Evolutionary conservation across 495 filamentous ascomycete species (phyloP).

Genomic region (Tuber brumale): DNA sequence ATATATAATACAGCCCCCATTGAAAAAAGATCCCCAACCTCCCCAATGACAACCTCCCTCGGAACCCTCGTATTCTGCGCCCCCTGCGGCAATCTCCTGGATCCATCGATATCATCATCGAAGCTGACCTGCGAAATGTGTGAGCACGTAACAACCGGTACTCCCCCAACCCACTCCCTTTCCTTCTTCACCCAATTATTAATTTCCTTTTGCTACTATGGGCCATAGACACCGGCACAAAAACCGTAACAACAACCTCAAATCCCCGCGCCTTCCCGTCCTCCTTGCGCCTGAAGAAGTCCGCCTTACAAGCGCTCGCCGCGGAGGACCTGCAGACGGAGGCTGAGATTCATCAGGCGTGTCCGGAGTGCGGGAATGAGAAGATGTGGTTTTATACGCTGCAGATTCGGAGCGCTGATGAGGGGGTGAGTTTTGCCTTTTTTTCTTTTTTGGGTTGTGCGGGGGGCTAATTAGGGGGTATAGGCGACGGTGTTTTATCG

Average conservation of each 20-base stretch:
- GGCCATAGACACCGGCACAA: conserved; percentile 73
- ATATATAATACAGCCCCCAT: background rate
- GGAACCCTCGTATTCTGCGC: conserved; percentile 90
- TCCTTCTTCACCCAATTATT: conserved; percentile 9
- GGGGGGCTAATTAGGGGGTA: background rate
- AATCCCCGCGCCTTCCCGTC: conserved; percentile 86
- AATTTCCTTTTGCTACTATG: conserved; percentile 9
- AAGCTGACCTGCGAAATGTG: conserved; percentile 79
- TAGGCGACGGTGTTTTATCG: conserved; percentile 41
- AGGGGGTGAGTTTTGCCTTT: conserved; percentile 51
- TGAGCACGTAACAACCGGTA: conserved; percentile 75
- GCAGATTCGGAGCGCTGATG: conserved; percentile 87
- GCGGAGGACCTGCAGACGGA: conserved; percentile 72
- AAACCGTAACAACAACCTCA: conserved; percentile 70
- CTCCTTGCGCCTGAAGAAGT: conserved; percentile 71
- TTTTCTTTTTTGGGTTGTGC: conserved; percentile 5
- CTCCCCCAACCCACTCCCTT: background rate
- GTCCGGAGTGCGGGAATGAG: conserved; percentile 69
- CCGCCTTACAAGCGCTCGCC: conserved; percentile 74
- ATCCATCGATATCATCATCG: conserved; percentile 64
- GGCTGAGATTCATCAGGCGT: conserved; percentile 61
- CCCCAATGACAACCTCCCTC: conserved; percentile 65
- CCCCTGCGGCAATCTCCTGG: conserved; percentile 85
- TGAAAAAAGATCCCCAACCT: background rate
- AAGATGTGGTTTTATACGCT: conserved; percentile 80